These are phyloP conservation scores for Noccaea caerulescens DNA, from an alignment of 345 rosid genomes.

Conservation along the genomic window DNA sequence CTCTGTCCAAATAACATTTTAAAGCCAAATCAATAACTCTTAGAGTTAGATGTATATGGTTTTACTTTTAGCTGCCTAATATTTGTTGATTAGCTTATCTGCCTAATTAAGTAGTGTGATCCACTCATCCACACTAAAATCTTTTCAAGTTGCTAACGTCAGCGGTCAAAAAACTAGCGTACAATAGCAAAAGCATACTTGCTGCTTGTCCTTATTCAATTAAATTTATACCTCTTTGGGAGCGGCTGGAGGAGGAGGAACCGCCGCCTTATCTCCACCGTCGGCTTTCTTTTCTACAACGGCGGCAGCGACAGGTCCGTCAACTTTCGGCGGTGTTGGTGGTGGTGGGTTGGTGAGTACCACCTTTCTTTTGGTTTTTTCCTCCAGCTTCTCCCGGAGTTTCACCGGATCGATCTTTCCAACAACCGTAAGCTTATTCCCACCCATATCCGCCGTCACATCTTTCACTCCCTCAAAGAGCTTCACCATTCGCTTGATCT, in stretches of 20 bases:
- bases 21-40: slow-evolving; percentile 21
- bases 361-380: slow-evolving; percentile 62
- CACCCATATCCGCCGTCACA: slow-evolving; percentile 57
- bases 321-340: slow-evolving; percentile 43
- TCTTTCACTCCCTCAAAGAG: slow-evolving; percentile 64
- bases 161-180: background rate
- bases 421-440: slow-evolving; percentile 65
- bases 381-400: slow-evolving; percentile 49
- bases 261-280: slow-evolving; percentile 44
- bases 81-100: slow-evolving; percentile 4
- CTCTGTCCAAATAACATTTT: slow-evolving; percentile 44
- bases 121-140: slow-evolving; percentile 8
- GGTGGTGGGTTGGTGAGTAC: slow-evolving; percentile 57
- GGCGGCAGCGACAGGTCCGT: slow-evolving; percentile 8
- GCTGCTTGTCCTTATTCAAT: slow-evolving; percentile 11
- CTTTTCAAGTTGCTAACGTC: background rate
- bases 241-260: slow-evolving; percentile 43
- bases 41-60: background rate
- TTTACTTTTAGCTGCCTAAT: slow-evolving; percentile 22
- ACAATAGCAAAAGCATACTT: slow-evolving; percentile 18
- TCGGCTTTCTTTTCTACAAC: slow-evolving; percentile 47
- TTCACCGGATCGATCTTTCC: slow-evolving; percentile 74
- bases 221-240: slow-evolving; percentile 35
- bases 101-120: slow-evolving; percentile 17
- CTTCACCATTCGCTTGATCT: slow-evolving; percentile 53